Conservation (phyloP, 805 yeast genomes). For the Millerozyma acaciae region DNA sequence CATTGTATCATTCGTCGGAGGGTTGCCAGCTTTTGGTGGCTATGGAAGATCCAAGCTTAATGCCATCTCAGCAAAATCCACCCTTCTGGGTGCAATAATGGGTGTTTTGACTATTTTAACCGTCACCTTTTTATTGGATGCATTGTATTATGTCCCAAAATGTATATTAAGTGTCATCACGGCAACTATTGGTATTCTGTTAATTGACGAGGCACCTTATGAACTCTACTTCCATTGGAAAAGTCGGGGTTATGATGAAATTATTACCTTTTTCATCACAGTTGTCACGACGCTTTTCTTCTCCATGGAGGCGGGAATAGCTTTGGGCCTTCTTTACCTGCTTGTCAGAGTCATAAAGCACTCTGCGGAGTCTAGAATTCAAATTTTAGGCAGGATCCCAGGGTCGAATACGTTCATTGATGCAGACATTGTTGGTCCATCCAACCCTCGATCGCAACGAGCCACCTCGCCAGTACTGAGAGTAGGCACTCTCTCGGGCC, state of each 20-base stretch:
- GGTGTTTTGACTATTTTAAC: conserved; percentile 71
- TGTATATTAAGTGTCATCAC: conserved; percentile 80
- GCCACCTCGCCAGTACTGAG: background rate
- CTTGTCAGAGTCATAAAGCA: conserved; percentile 59
- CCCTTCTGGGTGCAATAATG: conserved; percentile 78
- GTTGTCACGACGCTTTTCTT: conserved; percentile 37
- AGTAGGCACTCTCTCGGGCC: background rate
- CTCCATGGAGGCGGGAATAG: conserved; percentile 87
- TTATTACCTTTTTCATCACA: conserved; percentile 44
- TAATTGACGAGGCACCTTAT: conserved; percentile 77
- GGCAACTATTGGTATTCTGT: conserved; percentile 59
- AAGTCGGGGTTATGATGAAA: conserved; percentile 73
- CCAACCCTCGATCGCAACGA: conserved; percentile 2
- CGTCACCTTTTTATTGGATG: conserved; percentile 54
- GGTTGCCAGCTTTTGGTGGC: conserved; percentile 92
- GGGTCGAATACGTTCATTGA: conserved; percentile 39
- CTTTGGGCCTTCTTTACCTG: conserved; percentile 80
- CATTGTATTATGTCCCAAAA: conserved; percentile 69
- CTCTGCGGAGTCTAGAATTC: conserved; percentile 41
- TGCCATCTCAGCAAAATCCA: conserved; percentile 78
- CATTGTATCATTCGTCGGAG: conserved; percentile 58
- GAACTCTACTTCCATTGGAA: conserved; percentile 71
- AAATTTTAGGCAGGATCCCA: conserved; percentile 41
- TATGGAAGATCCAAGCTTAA: conserved; percentile 91
- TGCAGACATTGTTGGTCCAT: conserved; percentile 29